These are phyloP conservation scores for Bromus sterilis DNA, from an alignment of 176 grass and related monocot genomes.

Conservation along the genomic window DNA sequence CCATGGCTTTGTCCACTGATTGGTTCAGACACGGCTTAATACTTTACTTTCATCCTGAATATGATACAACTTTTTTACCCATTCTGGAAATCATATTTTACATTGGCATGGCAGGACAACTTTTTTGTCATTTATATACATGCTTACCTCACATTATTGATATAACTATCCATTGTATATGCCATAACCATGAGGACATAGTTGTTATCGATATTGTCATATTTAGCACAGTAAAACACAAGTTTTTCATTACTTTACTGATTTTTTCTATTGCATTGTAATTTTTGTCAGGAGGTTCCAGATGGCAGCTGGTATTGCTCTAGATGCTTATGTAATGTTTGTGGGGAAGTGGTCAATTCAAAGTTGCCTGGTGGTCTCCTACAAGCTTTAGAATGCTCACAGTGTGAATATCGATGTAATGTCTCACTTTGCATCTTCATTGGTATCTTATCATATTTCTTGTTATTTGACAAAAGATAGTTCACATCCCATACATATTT, in stretches of 20 bases:
- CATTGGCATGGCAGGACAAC: neutral
- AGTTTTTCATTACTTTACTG: neutral
- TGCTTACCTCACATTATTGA: neutral
- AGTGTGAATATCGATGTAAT: slow-evolving; percentile 81
- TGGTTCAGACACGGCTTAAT: neutral
- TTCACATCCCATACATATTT: slow-evolving; percentile 6
- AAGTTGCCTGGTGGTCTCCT: slow-evolving; percentile 33
- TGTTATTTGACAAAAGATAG: neutral
- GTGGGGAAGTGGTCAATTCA: slow-evolving; percentile 49
- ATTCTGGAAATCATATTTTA: neutral
- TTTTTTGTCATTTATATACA: neutral
- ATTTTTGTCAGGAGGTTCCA: slow-evolving; percentile 65
- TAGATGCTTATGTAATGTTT: slow-evolving; percentile 64
- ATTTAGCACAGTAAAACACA: slow-evolving; percentile 10
- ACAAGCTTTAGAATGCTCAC: slow-evolving; percentile 63
- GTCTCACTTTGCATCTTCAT: slow-evolving; percentile 2
- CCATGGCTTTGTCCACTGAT: neutral
- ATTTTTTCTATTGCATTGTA: neutral
- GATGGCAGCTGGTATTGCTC: slow-evolving; percentile 93
- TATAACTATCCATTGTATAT: neutral
- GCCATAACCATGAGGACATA: neutral
- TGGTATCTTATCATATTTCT: slow-evolving; percentile 2
- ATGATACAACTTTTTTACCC: neutral
- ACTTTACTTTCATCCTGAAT: neutral
- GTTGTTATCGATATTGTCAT: neutral